Evolutionary conservation across 148 eudicot genomes (phyloP), one percentile per base, ranked within the genome.

Genomic region (Pouteria glomerata): DNA sequence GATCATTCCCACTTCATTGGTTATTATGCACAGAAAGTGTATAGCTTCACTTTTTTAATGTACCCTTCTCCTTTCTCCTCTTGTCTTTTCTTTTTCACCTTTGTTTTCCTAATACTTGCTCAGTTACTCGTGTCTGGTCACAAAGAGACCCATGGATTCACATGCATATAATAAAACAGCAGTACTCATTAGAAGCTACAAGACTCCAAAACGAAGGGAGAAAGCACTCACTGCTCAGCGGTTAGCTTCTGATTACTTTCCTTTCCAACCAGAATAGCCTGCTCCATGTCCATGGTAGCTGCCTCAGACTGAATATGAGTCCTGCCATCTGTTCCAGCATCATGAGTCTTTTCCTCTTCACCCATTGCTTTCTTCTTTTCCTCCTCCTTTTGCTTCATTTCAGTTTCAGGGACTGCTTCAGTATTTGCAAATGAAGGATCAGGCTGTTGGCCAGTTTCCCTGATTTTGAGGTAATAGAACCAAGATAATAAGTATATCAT

Each of bases 291-390:
- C 15, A 2, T 21, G 64, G 31, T 31, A 65, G 65, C 60, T 26
- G 67, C 44, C 63, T 51, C 76, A 59, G 58, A 42, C 45, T 27
- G 42, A 27, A 4, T 23, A 15, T 37, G 26, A 8, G 51, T 56
- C 35, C 33, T 3, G 70, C 41, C 48, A 39, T 39, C 63, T 33
- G 27, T 34, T 68, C 21, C 67, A 69, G 66, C 63, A 45, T 63
- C 83, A 48, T 8, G 66, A 15, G 73, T 64, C 33, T 65, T 68
- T 60, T 72, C 87, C 55, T 71, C 75, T 56, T 31, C 73, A 26
- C 26, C 78, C n/a, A 7, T 53, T 35, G 1, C 58, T 57, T 85
- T 85, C 82, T 79, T 84, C 78, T 73, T 85, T 51, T 90, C 85
- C 81, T 78, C 80, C 52, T 82, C 72, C 30, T 78, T 79, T 63